A percentile compares a stretch with the other conserved stretches of the same genome.
Conservation (phyloP, 306 rosid genomes). For the Chamaecrista fasciculata region DNA sequence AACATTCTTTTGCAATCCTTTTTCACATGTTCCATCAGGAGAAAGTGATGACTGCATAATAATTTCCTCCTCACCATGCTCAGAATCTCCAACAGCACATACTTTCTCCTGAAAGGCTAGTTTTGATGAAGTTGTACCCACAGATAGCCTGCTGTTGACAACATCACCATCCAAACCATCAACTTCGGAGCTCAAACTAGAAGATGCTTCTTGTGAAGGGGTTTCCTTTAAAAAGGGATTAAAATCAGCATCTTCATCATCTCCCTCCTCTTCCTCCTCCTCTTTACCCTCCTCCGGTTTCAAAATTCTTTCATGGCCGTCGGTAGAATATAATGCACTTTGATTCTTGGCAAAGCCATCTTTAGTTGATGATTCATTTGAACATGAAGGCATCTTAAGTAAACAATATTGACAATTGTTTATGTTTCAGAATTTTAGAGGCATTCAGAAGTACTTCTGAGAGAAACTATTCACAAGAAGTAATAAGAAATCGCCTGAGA, state of each 20-base stretch:
- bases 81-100: constrained; percentile 38
- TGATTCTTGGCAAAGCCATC: constrained; percentile 29
- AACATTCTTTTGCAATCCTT: constrained; percentile 33
- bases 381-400: constrained; percentile 44
- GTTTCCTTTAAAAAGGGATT: constrained; percentile 74
- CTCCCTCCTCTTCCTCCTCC: constrained; percentile 57
- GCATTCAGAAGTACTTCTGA: constrained; percentile 6
- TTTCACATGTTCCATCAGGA: constrained; percentile 27
- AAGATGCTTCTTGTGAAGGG: constrained; percentile 75
- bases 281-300: constrained; percentile 41
- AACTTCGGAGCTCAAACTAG: constrained; percentile 82
- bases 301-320: constrained; percentile 33
- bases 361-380: constrained; percentile 38
- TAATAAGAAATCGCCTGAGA: constrained; percentile 20
- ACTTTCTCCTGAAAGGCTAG: constrained; percentile 24
- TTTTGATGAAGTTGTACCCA: constrained; percentile 34
- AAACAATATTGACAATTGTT: constrained; percentile 12
- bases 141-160: constrained; percentile 36
- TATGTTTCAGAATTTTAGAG: constrained; percentile 14
- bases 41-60: constrained; percentile 41
- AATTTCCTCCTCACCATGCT: constrained; percentile 62
- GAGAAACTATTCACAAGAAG: constrained; percentile 24
- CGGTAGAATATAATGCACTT: constrained; percentile 28
- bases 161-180: constrained; percentile 66
- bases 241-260: constrained; percentile 75